Base-by-base conservation (phyloP, 768 basidiomycete species). In the Termitomyces sp. region DNA sequence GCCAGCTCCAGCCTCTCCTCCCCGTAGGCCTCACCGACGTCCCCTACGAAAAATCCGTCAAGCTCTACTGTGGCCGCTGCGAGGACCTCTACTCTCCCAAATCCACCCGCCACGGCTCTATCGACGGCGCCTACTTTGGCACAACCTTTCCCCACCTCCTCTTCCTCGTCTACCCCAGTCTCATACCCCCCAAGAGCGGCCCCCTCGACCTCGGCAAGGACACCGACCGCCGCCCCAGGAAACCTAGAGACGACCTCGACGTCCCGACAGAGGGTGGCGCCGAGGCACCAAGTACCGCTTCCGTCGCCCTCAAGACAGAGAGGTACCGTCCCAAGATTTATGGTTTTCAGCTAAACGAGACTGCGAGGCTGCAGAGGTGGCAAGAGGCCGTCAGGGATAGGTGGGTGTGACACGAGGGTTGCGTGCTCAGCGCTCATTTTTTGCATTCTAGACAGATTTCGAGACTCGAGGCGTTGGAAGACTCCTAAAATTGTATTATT, bases 61-160 rank as follows among this genome's bases (percentile, higher is more conserved):
- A 99, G 71, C 88, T 99, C 50, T 98, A 94, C 74, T 99, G 97
- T 69, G 95, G 94, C 2, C 88, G 94, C 37, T 99, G 97, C 73
- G 96, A 99, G 74, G 97, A 99, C 73, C 87, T 99, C 64, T 99
- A 98, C 74, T 93, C 91, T 0, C 97, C 97, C 37, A 99, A 99
- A 71, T 94, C 92, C 1, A 94, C 94, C 5, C 85, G 96, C 29
- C 97, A 99, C 71, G 96, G 96, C 49, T 89, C 90, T 37, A 98
- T 99, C 68, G 97, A 99, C 69, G 96, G 97, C 29, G 97, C 97
- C 2, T 99, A 96, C 74, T 99, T 99, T 65, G 97, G 97, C 59
- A 96, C 94, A 0, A 97, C 95, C 1, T 98, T 98, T 78, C 94
- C 95, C 0, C 96, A 98, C 70, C 86, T 99, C 55, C 78, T 98